Evolutionary conservation across 192 early-diverging fungal genomes (phyloP), one percentile per base, ranked within the genome.

Genomic region (Powellomyces hirtus): DNA sequence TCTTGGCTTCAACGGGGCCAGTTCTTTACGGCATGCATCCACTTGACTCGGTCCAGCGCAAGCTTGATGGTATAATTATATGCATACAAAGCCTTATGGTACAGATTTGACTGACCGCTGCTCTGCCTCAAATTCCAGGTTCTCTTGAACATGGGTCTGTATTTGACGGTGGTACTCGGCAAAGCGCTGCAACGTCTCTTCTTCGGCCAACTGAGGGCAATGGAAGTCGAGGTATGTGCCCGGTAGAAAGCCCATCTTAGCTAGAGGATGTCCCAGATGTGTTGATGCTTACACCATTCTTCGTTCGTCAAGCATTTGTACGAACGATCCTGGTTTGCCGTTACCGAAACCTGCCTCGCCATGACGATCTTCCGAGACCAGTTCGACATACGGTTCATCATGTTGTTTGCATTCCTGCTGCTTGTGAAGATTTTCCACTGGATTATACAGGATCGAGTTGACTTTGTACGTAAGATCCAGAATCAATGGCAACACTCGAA

Each of bases 351-450:
- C 3, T 93, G 92, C 72, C 78, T 99, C 38, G 95, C 95, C 22
- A 91, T 97, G 87, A 96, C 97, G 8, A 89, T 97, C 38, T 94
- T 99, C 77, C 84, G 92, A 36, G 95, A 97, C 74, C 92, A 96
- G 74, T 97, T 98, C 73, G 89, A 97, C 72, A 83, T 90, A 10
- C 88, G 78, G 22, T 96, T 94, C 60, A 79, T 95, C 13, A 77
- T 89, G 30, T 81, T 93, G 30, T 94, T 99, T 77, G 90, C 88
- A 1, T 77, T 91, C n/a, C 78, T 99, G 33, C 77, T 99, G 13
- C 90, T 97, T 64, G 82, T 93, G 40, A 97, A 98, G 71, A 88
- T 95, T 50, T 97, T 98, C 73, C 97, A 99, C 75, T 99, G 97
- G 97, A 80, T 99, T 49, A 83, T 88, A 40, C 87, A 90, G 69